Base-by-base conservation (phyloP, 208 protist genomes). In the Plasmodiophora brassicae region DNA sequence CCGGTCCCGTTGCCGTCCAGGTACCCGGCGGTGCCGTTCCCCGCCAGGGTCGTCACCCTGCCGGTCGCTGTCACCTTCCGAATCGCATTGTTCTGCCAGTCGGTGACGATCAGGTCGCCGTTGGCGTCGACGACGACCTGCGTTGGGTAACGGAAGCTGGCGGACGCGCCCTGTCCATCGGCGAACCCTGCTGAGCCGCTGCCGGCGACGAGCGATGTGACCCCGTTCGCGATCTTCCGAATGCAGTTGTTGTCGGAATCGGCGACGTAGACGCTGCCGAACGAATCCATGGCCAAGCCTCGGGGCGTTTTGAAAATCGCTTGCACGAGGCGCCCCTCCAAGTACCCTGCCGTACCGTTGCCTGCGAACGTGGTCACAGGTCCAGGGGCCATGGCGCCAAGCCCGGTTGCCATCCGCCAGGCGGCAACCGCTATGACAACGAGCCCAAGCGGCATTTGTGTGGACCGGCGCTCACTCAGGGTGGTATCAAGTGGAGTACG, bases 181-280 rank as follows among this genome's bases (percentile, higher is more conserved):
- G 45, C 85, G 28, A 78, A 46, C 1, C 78, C 88, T 0, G 0
- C 45, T 10, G 25, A 8, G 44, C 71, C 78, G 44, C 0, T 1
- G 44, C 88, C 88, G 35, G 88, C 71, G n/a, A n/a, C n/a, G 25
- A 89, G 45, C 35, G 53, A 46, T 22, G 36, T 72, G 25, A 87
- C 85, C n/a, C n/a, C n/a, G n/a, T n/a, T n/a, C n/a, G n/a, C n/a
- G n/a, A n/a, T n/a, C n/a, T n/a, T n/a, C n/a, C n/a, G n/a, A n/a
- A 87, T 87, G 46, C 84, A 35, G 46, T 87, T 45, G 46, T 87
- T 87, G 44, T 36, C 84, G 84, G 46, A 71, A 35, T 78, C 60
- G 10, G 60, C 60, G 5, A 78, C 25, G 28, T 78, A 78, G 60
- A 78, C 60, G 8, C 22, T 1, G 10, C 60, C 60, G 60, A 41